A percentile compares a stretch with the other conserved stretches of the same genome.
Conservation (phyloP, 108 stramenopile genomes). For the Schizochytrium sp. region DNA sequence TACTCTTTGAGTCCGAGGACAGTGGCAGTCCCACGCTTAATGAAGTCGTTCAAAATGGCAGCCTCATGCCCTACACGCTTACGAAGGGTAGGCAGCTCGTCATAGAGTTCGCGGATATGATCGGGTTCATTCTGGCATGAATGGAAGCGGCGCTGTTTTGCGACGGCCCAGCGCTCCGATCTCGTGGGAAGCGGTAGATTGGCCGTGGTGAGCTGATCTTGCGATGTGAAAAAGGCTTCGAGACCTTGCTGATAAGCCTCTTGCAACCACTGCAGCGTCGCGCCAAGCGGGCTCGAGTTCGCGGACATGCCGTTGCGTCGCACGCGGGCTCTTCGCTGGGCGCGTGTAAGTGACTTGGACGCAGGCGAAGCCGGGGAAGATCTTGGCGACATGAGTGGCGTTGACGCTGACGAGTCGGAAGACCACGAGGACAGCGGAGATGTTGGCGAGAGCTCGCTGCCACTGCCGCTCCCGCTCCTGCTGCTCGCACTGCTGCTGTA, state of each 20-base stretch:
- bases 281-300: not conserved
- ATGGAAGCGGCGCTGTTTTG: not conserved
- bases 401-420: too few species aligned
- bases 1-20: not conserved
- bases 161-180: not conserved
- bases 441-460: too few species aligned
- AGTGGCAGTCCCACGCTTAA: not conserved
- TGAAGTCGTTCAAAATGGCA: not conserved
- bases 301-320: too few species aligned
- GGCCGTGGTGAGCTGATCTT: not conserved
- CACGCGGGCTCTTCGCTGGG: too few species aligned
- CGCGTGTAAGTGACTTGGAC: too few species aligned
- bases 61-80: not conserved
- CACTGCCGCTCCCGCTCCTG: too few species aligned
- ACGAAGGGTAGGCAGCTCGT: not conserved
- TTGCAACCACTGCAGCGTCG: not conserved
- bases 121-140: not conserved
- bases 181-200: not conserved
- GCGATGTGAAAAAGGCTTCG: not conserved
- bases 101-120: not conserved
- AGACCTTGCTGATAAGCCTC: not conserved
- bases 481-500: too few species aligned
- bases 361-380: too few species aligned
- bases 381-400: too few species aligned
- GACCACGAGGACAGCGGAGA: too few species aligned